Evolutionary conservation across 768 basidiomycete species (phyloP), one percentile per base, ranked within the genome.

Genomic region (Collybia mongolica): DNA sequence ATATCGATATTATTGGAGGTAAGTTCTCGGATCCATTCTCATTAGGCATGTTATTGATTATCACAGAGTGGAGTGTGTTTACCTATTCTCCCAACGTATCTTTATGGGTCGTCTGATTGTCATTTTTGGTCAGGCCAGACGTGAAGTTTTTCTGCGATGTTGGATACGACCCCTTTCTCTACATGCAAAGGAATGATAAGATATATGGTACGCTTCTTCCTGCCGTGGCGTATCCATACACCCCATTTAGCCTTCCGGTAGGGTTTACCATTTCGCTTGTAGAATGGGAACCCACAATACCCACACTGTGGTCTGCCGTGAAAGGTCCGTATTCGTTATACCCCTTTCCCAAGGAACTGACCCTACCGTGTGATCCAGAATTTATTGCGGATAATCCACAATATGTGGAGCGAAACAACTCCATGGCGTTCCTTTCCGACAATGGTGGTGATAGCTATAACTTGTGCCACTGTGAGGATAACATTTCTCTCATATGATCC

Each of bases 1-100:
- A 24, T 93, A 86, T 66, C 81, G 83, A 39, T 95, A 91, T 67
- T 94, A 95, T 67, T 95, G 91, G 92, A 73, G 76, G 74, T 73
- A 38, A 57, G 67, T 62, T 40, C 39, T 23, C 49, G 42, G 11
- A 32, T 32, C 11, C 11, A 32, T 32, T 28, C n/a, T 23, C 48
- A 14, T 44, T 38, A 28, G 42, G 49, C 52, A 17, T 35, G 50
- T 54, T 9, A 44, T 28, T 44, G 15, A 15, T 46, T 54, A 39
- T 39, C 22, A 41, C 55, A 84, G 92, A 56, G 82, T 95, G 23
- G 91, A 93, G 86, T 90, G 60, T 64, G 87, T 69, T 28, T 43
- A 22, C n/a, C 17, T 0, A 44, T 6, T 35, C 19, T 39, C 51
- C 17, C 28, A 28, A 20, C 18, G 35, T 41, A 17, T 11, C 24